Evolutionary conservation across 495 filamentous ascomycete genomes (phyloP).

Genomic region (Penicillium subrubescens): DNA sequence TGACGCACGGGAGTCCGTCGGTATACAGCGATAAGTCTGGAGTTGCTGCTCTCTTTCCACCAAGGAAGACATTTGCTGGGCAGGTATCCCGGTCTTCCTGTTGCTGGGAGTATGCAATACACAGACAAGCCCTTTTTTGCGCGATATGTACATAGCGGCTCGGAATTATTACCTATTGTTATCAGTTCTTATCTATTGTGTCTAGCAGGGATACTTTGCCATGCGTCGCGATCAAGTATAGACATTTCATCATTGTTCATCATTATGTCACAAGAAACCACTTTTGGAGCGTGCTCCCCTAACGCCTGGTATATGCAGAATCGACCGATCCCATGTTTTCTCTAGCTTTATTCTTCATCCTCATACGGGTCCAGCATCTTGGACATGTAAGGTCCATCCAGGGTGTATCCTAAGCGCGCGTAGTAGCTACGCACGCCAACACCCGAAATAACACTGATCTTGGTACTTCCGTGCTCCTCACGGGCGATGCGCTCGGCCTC

Average conservation of each 20-base stretch:
- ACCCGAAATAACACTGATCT: conserved; percentile 94
- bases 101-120: conserved; percentile 13
- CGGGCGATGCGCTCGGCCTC: conserved; percentile 94
- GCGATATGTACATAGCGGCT: conserved; percentile 34
- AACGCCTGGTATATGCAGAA: conserved; percentile 23
- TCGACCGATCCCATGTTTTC: not conserved
- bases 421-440: conserved; percentile 96
- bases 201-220: conserved; percentile 5
- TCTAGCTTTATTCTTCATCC: conserved; percentile 40
- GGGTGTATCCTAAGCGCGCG: conserved; percentile 82
- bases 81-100: conserved; percentile 24
- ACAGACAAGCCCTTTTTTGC: conserved; percentile 12
- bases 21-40: conserved; percentile 2
- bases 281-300: conserved; percentile 14
- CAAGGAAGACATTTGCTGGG: conserved; percentile 20
- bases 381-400: conserved; percentile 91
- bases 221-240: conserved; percentile 18
- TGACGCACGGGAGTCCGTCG: conserved; percentile 9
- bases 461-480: conserved; percentile 87
- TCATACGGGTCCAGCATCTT: conserved; percentile 60
- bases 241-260: conserved; percentile 31
- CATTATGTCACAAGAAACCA: conserved; percentile 16
- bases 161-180: conserved; percentile 11
- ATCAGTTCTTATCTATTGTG: conserved; percentile 12
- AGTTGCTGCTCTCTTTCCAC: conserved; percentile 11